Conservation (phyloP, 2,329 filamentous ascomycete species). For the Aspergillus aculeatinus region DNA sequence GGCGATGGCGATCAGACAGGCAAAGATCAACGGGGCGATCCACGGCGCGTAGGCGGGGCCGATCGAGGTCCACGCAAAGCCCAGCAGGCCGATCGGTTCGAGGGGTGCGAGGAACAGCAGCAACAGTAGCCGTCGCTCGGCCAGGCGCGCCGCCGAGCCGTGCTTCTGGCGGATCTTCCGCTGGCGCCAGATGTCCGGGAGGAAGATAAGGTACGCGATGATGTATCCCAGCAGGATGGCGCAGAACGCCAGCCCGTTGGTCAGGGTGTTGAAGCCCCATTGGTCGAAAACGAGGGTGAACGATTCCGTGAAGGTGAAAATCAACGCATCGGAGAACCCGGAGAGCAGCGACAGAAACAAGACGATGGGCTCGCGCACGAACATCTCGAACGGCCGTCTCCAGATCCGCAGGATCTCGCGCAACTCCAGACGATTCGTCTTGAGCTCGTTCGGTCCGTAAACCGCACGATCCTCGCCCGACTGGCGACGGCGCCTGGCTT, state of each 20-base stretch:
- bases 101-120: conserved; percentile 60
- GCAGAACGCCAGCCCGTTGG: conserved; percentile 55
- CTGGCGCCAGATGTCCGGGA: conserved; percentile 55
- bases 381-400: conserved; percentile 63
- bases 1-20: conserved; percentile 60
- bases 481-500: conserved; percentile 71
- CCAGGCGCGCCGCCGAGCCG: conserved; percentile 58
- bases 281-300: conserved; percentile 60
- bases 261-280: conserved; percentile 55
- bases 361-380: conserved; percentile 65
- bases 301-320: conserved; percentile 66
- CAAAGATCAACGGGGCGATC: conserved; percentile 62
- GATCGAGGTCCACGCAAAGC: conserved; percentile 61
- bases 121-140: conserved; percentile 62
- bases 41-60: conserved; percentile 57
- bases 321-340: conserved; percentile 64
- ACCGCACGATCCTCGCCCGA: conserved; percentile 59
- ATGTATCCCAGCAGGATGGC: conserved; percentile 60
- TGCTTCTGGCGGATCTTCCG: conserved; percentile 49
- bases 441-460: conserved; percentile 70
- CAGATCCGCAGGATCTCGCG: conserved; percentile 59
- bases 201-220: conserved; percentile 57
- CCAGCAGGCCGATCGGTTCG: conserved; percentile 60
- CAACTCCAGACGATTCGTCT: conserved; percentile 55
- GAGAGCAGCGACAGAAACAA: conserved; percentile 59